Percentiles rank a stretch among this genome's conserved stretches.
Conservation (phyloP, 768 basidiomycete species). For the Lentinula sp. region DNA sequence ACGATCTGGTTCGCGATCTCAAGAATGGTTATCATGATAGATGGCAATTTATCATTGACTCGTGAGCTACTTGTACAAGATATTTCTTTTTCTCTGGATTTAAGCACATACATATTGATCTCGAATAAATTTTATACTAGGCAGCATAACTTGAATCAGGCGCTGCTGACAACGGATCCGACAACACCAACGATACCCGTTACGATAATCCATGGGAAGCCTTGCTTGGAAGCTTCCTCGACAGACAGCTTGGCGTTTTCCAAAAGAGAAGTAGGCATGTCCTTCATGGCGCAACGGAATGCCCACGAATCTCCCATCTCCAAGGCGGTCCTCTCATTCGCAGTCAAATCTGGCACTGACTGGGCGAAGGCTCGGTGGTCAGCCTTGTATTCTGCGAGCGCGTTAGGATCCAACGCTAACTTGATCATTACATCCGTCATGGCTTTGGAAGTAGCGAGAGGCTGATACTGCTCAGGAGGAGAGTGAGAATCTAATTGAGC, state of each 20-base stretch:
- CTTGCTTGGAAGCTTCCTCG: background rate
- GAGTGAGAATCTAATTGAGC: background rate
- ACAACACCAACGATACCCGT: background rate
- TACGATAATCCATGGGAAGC: constrained; percentile 4
- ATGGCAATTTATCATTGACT: too few species aligned
- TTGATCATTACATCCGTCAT: constrained; percentile 3
- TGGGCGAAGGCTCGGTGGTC: constrained; percentile 4
- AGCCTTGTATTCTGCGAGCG: constrained; percentile 4
- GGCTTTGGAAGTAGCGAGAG: constrained; percentile 2
- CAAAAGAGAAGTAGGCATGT: constrained; percentile 1
- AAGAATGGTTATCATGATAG: too few species aligned
- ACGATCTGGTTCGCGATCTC: too few species aligned
- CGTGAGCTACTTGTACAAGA: too few species aligned
- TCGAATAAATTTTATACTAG: background rate
- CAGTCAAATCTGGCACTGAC: background rate
- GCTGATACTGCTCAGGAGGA: constrained; percentile 3
- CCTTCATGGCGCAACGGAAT: constrained; percentile 1
- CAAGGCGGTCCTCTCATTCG: background rate
- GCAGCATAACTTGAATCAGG: background rate
- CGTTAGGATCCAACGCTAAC: constrained; percentile 4
- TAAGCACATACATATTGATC: background rate
- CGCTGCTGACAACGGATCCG: background rate
- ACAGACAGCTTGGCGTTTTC: background rate
- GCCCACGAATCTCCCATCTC: constrained; percentile 4
- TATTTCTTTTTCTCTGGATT: too few species aligned